Conservation (phyloP, 306 rosid genomes). For the Acmispon strigosus region DNA sequence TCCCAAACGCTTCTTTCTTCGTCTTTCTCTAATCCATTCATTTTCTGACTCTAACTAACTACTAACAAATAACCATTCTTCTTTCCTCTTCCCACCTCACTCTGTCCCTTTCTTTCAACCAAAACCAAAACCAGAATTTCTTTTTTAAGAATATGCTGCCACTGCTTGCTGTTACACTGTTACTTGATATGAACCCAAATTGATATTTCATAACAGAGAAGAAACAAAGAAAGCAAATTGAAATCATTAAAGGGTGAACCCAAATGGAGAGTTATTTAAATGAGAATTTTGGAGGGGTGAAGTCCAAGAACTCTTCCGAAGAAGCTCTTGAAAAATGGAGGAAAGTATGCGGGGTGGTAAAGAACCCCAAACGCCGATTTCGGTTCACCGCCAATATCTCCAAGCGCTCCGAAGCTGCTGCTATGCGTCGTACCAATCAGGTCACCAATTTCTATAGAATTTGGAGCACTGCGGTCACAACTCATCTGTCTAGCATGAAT, state of each 20-base stretch:
- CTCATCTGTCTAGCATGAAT: too few relatives aligned
- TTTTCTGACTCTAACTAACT: conserved; percentile 11
- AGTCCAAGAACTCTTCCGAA: conserved; percentile 61
- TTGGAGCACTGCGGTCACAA: too few relatives aligned
- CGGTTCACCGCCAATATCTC: conserved; percentile 88
- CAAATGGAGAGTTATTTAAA: conserved; percentile 80
- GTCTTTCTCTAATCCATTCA: neutral
- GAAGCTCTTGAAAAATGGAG: conserved; percentile 83
- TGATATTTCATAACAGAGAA: neutral
- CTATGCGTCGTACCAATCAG: conserved; percentile 88
- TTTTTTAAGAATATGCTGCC: neutral
- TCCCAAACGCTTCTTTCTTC: conserved; percentile 15
- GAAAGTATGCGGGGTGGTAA: conserved; percentile 61
- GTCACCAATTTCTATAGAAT: conserved; percentile 20
- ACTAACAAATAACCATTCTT: neutral
- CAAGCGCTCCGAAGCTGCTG: conserved; percentile 74
- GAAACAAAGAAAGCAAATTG: neutral
- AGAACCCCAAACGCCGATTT: conserved; percentile 77
- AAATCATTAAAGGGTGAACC: neutral
- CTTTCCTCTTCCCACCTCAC: neutral
- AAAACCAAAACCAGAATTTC: neutral
- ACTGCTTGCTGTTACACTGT: neutral
- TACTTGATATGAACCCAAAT: neutral
- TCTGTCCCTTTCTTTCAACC: neutral
- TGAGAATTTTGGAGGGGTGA: conserved; percentile 61